A percentile compares a stretch with the other conserved stretches of the same genome.
Conservation (phyloP, 306 rosid genomes). For the Amphicarpaea edgeworthii region DNA sequence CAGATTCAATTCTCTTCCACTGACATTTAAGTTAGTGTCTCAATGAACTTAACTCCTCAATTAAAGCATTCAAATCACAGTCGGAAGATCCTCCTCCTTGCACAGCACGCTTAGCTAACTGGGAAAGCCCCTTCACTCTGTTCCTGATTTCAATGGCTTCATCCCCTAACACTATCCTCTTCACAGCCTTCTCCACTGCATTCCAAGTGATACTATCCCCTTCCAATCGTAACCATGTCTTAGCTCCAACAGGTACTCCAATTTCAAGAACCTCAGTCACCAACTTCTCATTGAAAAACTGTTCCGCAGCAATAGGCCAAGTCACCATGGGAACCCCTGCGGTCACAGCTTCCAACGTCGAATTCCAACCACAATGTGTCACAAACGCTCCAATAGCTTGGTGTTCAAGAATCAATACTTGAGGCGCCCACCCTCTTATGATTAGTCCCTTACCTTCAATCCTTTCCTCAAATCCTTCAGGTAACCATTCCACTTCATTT, state of each 20-base stretch:
- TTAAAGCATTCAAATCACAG: constrained; percentile 37
- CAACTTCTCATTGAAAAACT: constrained; percentile 60
- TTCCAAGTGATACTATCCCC: constrained; percentile 8
- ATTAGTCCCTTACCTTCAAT: constrained; percentile 54
- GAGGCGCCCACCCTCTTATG: constrained; percentile 64
- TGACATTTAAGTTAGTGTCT: too few species aligned
- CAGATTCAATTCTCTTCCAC: too few species aligned
- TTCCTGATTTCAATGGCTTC: constrained; percentile 49
- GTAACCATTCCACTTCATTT: constrained; percentile 45
- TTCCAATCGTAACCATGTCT: not conserved
- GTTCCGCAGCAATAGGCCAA: constrained; percentile 50
- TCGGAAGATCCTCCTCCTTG: constrained; percentile 55
- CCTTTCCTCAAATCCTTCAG: constrained; percentile 56
- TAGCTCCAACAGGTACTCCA: constrained; percentile 36
- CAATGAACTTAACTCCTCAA: constrained; percentile 42
- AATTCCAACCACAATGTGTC: constrained; percentile 65
- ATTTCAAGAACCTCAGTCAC: constrained; percentile 35
- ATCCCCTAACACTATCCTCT: constrained; percentile 43
- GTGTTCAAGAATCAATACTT: constrained; percentile 51
- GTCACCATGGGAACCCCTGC: constrained; percentile 60
- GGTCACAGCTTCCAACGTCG: constrained; percentile 53
- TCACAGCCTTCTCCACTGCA: constrained; percentile 40
- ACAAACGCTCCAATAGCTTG: constrained; percentile 53
- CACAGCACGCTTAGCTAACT: constrained; percentile 33
- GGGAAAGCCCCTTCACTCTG: not conserved